These are phyloP conservation scores for Cercospora sp. DNA, from an alignment of 2,329 filamentous ascomycete species.

Conservation along the genomic window DNA sequence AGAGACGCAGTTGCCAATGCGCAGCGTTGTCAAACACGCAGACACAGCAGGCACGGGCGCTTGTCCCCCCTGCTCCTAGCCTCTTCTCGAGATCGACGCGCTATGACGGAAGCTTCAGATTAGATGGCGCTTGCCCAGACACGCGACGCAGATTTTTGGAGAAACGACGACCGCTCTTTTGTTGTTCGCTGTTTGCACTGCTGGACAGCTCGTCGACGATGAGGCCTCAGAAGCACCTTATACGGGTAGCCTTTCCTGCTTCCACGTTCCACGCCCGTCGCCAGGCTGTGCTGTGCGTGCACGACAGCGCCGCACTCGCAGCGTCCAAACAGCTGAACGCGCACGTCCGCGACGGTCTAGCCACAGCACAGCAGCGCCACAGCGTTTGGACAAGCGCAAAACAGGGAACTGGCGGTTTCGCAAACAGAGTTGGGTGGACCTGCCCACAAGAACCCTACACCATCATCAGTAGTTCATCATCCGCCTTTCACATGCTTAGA, in stretches of 20 bases:
- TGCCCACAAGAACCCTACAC: neutral
- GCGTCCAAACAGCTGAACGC: neutral
- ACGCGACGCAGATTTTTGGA: neutral
- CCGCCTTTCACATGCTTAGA: neutral
- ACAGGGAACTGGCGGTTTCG: neutral
- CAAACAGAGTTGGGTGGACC: neutral
- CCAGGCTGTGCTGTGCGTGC: neutral
- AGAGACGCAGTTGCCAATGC: neutral
- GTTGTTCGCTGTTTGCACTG: neutral
- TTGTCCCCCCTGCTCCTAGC: neutral
- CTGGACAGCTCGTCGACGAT: neutral
- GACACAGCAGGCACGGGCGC: neutral
- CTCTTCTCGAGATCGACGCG: neutral
- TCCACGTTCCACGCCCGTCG: neutral
- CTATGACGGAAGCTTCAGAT: slow-evolving; percentile 2
- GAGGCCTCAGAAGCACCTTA: neutral
- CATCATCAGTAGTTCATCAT: neutral
- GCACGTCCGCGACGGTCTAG: neutral
- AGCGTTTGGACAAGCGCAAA: neutral
- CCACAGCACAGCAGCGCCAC: neutral
- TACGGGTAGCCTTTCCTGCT: neutral
- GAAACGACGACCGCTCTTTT: neutral
- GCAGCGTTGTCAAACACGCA: neutral
- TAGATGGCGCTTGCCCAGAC: neutral
- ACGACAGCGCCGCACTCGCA: neutral